Percentiles rank a stretch among this genome's conserved stretches.
phyloP scores from a whole-genome alignment of 257 asterid genomes.

The Nicotiana sylvestris region DNA sequence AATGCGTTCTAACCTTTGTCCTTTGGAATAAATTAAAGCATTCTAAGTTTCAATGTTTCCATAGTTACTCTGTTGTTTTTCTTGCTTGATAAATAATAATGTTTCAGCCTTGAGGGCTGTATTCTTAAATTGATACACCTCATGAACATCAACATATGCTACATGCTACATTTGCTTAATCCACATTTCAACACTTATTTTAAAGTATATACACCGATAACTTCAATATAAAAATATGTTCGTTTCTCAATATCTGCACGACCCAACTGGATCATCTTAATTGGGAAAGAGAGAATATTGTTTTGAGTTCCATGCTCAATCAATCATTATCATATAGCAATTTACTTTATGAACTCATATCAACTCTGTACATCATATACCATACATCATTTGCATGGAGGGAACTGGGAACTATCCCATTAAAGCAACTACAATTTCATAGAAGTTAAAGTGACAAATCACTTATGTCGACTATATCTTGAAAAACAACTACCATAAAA shows the following conservation, averaged over 20 bases:
- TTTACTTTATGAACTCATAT: not conserved
- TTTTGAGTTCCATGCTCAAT: not conserved
- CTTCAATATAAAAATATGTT: not conserved
- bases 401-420: not conserved
- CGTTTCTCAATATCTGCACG: not conserved
- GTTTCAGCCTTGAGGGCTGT: not conserved
- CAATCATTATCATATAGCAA: not conserved
- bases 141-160: not conserved
- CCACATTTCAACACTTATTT: not conserved
- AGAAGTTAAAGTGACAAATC: not conserved
- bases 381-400: not conserved
- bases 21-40: not conserved
- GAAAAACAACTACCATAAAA: not conserved
- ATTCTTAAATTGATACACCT: not conserved
- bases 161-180: not conserved
- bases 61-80: not conserved
- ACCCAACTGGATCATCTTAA: conserved; percentile 9
- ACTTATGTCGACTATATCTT: not conserved
- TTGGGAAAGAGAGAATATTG: not conserved
- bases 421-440: not conserved
- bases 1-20: not conserved
- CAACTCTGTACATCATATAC: not conserved
- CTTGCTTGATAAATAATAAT: not conserved
- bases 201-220: not conserved
- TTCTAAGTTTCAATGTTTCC: not conserved